Base-by-base conservation (phyloP, 768 basidiomycete genomes). In the Leucocoprinus leucothites region DNA sequence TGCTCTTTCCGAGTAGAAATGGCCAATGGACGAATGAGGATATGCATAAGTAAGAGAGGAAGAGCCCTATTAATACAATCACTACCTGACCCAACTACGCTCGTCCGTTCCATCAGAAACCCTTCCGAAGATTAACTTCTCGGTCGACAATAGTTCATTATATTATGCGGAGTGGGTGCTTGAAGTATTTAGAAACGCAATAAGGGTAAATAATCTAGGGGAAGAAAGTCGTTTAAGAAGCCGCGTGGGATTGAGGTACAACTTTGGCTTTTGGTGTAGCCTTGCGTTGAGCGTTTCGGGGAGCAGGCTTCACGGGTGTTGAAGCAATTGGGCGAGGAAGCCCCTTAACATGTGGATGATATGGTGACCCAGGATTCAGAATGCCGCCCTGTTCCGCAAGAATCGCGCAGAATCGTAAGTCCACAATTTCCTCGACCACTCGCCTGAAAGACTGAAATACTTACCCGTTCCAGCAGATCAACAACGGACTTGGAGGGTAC, bases 401-500 rank as follows among this genome's bases (percentile, higher is more conserved):
- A 61, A 13, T 56, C 52, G 58, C 48, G 50, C 16, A 42, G 3
- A 24, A 48, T 18, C 18, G 48, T 43, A 4, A 38, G 38, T 4
- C 16, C 14, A 13, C 9, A 9, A n/a, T 38, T 5, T 11, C 31
- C 11, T 6, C 38, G 16, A 38, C n/a, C n/a, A n/a, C n/a, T n/a
- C n/a, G n/a, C n/a, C n/a, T 19, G 21, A 19, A 1, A n/a, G 19
- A 13, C 9, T 21, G 16, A 14, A 14, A 47, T 31, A 77, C 89
- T 64, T 63, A 94, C 96, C 78, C 86, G 74, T 65, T 89, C 85
- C 64, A 98, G 70, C 60, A 98, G 64, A 62, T 79, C 85, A 38
- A 87, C 82, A 3, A 90, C 91, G 5, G 87, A 77, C 64, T 86
- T 85, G 43, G 84, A 88, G 1, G 96, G 96, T 57, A 81, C 69